phyloP scores from a whole-genome alignment of 345 rosid genomes.

The Turritis glabra region DNA sequence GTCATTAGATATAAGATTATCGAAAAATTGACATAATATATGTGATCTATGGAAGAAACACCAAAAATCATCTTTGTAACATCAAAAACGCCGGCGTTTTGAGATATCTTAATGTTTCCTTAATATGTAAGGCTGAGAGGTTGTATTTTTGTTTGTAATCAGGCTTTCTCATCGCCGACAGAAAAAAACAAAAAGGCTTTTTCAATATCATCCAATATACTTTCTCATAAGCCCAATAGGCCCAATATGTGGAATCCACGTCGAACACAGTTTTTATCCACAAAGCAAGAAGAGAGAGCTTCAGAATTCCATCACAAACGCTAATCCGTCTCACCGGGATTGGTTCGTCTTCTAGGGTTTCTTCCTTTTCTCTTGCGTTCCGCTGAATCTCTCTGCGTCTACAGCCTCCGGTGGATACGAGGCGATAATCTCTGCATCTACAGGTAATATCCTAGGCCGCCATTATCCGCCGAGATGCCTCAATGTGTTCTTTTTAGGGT shows the following conservation, averaged over 20 bases:
- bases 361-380: background rate
- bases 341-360: conserved; percentile 23
- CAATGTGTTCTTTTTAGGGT: background rate
- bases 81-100: too few relatives aligned
- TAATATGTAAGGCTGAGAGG: background rate
- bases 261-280: conserved; percentile 15
- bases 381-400: conserved; percentile 26
- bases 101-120: too few relatives aligned
- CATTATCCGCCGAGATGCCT: background rate
- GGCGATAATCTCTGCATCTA: background rate
- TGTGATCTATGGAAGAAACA: too few relatives aligned
- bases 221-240: background rate
- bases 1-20: too few relatives aligned
- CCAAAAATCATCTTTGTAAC: too few relatives aligned
- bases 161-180: background rate
- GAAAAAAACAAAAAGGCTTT: background rate
- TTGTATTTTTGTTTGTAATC: background rate
- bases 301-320: conserved; percentile 18
- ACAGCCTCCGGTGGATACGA: background rate
- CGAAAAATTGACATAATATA: too few relatives aligned
- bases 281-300: conserved; percentile 12
- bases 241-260: conserved; percentile 12
- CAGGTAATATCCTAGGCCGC: conserved; percentile 8
- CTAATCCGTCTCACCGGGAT: conserved; percentile 29
- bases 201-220: background rate